Base-by-base conservation (phyloP, 2,329 filamentous ascomycete genomes). In the Neodidymelliopsis sp. region DNA sequence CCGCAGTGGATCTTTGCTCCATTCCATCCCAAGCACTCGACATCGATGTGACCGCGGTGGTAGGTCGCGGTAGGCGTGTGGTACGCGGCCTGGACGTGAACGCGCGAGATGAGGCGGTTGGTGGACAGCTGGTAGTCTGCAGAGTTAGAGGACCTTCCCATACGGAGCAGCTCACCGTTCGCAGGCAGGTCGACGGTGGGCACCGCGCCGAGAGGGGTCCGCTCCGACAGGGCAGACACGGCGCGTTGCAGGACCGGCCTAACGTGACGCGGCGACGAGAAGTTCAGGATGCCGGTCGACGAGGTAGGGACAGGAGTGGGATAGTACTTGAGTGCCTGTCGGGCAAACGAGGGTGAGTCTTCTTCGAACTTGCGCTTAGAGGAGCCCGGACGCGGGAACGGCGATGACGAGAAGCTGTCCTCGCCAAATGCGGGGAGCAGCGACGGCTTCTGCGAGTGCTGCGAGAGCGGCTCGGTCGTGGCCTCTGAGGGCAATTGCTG, bases 11-110 rank as follows among this genome's bases (percentile, higher is more conserved):
- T 77, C 77, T 91, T 96, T 59, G 94, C 81, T 12, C 94, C 94
- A 72, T 99, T 99, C 93, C 93, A 97, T 16, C 94, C 94, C 66
- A 89, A 84, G 79, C 94, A 99, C 65, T 90, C 82, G 63, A 99
- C 88, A 73, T 96, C 90, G 35, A 99, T 84, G 72, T 85, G 87
- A 71, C 89, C 90, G 54, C 85, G 81, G 60, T 90, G 85, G 63
- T 90, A 81, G 4, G 83, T 82, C 45, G 83, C 81, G 15, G 81
- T 76, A 10, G 90, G 84, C 16, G 88, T 81, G 56, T 93, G 84
- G 72, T 92, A 99, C 42, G 86, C 84, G 56, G 91, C 92, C 75
- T 90, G 88, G 73, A 97, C 89, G 71, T 99, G 94, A 18, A 97
- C 85, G 67, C 94, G 88, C 66, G 94, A 97, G 56, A 99, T 91